Base-by-base conservation (phyloP, 2,329 filamentous ascomycete genomes). In the Dactylonectria macrodidyma region DNA sequence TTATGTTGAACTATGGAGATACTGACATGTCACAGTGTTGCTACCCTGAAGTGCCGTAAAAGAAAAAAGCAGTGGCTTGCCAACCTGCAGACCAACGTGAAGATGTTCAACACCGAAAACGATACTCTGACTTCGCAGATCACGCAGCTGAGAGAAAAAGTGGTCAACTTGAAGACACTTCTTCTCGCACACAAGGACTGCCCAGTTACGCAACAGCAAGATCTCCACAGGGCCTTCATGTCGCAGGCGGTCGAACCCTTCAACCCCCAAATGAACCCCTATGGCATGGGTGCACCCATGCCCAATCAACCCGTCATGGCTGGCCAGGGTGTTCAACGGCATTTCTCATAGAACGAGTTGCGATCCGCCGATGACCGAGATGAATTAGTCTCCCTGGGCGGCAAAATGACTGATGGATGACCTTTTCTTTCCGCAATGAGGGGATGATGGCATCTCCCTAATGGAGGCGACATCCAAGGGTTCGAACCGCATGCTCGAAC, bases 31-130 rank as follows among this genome's bases (percentile, higher is more conserved):
- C 11, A 26, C 72, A 98, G 96, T 79, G 95, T 99, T 72, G 96
- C 96, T 70, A 96, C 96, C 3, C 86, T 99, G 66, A 98, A 99
- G 79, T 99, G 96, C 82, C 92, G 96, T 68, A 96, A 99, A 81
- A 90, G 96, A 22, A 98, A 98, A 87, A 99, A 99, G 87, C 96
- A 98, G 80, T 99, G 96, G 96, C 89, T 98, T 65, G 93, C 93
- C 36, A 98, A 97, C 75, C 87, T 99, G 1, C 96, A 98, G 81
- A 90, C 90, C 63, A 98, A 98, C 81, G 95, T 98, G n/a, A 96
- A 99, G 80, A 87, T 97, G 73, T 98, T 95, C 78, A 95, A 92
- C 70, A 92, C 88, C 1, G 96, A 99, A 81, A 98, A 98, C 71
- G 19, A 19, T 19, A 19, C 19, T 19, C 19, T 19, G 19, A 19